Conservation (phyloP, 2,329 filamentous ascomycete genomes). For the Triangularia setosa region DNA sequence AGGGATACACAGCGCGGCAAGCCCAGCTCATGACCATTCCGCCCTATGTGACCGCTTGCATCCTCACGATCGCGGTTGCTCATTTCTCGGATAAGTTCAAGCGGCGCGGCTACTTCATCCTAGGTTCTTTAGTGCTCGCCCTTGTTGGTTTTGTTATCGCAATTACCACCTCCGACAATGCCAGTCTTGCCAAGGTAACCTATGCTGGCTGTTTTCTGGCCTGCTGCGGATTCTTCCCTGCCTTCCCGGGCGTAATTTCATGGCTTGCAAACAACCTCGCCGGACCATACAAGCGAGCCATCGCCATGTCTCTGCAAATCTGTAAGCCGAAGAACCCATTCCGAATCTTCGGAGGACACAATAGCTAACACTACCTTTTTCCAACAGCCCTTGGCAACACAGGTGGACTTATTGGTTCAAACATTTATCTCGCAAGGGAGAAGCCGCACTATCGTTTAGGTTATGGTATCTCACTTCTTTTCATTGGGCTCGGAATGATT, state of each 20-base stretch:
- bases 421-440: conserved; percentile 2
- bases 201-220: conserved; percentile 1
- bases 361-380: neutral
- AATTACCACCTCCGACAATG: neutral
- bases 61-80: conserved; percentile 1
- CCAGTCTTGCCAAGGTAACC: conserved; percentile 1
- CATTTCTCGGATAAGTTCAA: conserved; percentile 2
- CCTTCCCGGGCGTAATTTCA: conserved; percentile 1
- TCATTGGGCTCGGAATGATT: neutral
- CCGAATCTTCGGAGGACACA: neutral
- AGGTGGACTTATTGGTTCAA: neutral
- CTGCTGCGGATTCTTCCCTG: neutral
- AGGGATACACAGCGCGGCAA: neutral
- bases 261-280: conserved; percentile 2
- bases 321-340: neutral
- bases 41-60: conserved; percentile 2
- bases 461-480: neutral
- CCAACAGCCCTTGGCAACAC: conserved; percentile 1
- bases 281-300: conserved; percentile 1
- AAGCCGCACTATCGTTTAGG: neutral
- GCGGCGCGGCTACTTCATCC: conserved; percentile 1
- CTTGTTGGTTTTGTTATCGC: neutral
- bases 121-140: neutral
- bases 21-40: conserved; percentile 2
- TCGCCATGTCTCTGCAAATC: conserved; percentile 1